Evolutionary conservation across 352 stramenopile species (phyloP), one percentile per base, ranked within the genome.

Genomic region (Nothophytophthora sp.): DNA sequence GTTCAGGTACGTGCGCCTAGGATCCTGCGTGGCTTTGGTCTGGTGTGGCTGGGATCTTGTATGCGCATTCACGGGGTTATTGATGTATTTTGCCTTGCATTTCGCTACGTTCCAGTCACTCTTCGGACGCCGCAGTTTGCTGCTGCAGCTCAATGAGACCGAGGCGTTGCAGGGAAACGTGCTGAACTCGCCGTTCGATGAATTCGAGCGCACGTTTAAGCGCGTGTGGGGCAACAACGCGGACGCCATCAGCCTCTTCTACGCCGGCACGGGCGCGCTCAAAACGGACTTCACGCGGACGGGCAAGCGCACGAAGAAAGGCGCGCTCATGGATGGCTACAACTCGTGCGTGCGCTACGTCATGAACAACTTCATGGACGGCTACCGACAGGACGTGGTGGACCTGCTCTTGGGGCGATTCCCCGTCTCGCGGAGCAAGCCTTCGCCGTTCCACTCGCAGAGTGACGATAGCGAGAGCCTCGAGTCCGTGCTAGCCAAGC

Each of bases 271-370:
- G 1, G 83, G 81, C 6, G 96, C 96, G 5, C 67, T 99, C 15
- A 99, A 99, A 67, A 95, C 92, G 15, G 96, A 98, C 61, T 98
- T 98, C 47, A 99, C 96, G 16, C 76, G 79, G 36, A 98, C 95
- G 15, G 96, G 96, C 34, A 96, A 96, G 61, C 86, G 95, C 51
- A 99, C 93, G 16, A 96, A 84, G 56, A 71, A 75, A 28, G 96
- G 96, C 5, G 87, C 93, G 16, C 44, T 99, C 11, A 80, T 97
- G 58, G 96, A 99, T 80, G 95, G 92, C 27, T 74, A 97, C 51
- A 98, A 98, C 69, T 98, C 92, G 33, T 79, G 96, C 25, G 66
- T 96, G 58, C 77, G 96, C 24, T 99, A 98, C 71, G 92, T 98
- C 66, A 74, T 96, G 4, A 98, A 98, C 73, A 98, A 98, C 59